Conservation (phyloP, 2,329 filamentous ascomycete species). For the Monosporascus cannonballus region DNA sequence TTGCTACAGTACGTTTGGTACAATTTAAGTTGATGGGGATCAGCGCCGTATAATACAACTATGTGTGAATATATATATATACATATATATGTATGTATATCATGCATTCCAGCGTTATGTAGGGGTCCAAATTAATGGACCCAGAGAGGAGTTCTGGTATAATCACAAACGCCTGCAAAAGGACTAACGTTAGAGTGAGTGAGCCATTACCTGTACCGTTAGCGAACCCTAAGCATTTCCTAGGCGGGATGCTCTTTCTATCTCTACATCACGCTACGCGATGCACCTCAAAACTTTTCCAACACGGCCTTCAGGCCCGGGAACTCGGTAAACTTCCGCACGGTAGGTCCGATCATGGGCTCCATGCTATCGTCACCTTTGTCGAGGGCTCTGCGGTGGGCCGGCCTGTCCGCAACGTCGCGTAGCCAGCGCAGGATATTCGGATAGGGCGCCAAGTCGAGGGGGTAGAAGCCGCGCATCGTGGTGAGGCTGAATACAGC, state of each 20-base stretch:
- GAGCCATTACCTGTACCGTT: too few species aligned
- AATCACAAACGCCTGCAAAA: too few species aligned
- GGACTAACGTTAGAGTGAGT: too few species aligned
- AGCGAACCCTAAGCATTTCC: not conserved
- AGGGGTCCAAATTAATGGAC: too few species aligned
- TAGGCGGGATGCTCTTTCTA: not conserved
- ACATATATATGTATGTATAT: too few species aligned
- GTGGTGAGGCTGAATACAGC: slow-evolving; percentile 4
- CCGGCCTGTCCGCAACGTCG: slow-evolving; percentile 3
- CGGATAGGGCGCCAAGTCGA: slow-evolving; percentile 2
- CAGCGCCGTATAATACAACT: too few species aligned
- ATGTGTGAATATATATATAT: too few species aligned
- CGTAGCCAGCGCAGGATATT: slow-evolving; percentile 5
- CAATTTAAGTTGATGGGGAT: too few species aligned
- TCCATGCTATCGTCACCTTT: slow-evolving; percentile 5
- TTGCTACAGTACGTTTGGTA: too few species aligned
- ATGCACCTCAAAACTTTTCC: not conserved
- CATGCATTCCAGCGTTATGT: too few species aligned
- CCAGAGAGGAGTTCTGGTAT: too few species aligned
- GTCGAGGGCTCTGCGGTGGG: slow-evolving; percentile 2
- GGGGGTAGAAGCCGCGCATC: slow-evolving; percentile 1
- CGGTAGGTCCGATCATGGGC: slow-evolving; percentile 2
- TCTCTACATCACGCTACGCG: too few species aligned
- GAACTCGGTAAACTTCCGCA: slow-evolving; percentile 5
- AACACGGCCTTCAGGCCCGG: not conserved